Conservation (phyloP, 306 rosid genomes). For the Vicia sativa region DNA sequence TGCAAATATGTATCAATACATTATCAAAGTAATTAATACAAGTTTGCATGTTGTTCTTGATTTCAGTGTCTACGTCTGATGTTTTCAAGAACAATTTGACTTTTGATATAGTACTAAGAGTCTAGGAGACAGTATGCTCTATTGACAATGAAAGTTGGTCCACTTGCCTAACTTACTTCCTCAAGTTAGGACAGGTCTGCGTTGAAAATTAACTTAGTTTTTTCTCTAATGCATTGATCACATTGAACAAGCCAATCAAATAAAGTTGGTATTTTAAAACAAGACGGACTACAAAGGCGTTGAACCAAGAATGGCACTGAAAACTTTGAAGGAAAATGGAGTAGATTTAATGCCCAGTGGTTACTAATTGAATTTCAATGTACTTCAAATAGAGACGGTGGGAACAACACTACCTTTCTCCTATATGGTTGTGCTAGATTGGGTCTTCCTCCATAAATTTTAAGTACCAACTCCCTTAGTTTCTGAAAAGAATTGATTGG, state of each 20-base stretch:
- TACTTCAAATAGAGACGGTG: neutral
- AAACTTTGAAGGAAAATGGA: neutral
- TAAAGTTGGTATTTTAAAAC: conserved; percentile 20
- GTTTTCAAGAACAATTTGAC: conserved; percentile 14
- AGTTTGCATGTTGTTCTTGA: conserved; percentile 34
- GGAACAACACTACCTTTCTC: neutral
- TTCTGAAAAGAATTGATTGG: too few species aligned
- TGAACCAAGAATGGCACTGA: neutral
- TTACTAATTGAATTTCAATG: neutral
- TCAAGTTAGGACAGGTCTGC: neutral
- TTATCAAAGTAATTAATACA: conserved; percentile 21
- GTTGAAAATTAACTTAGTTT: conserved; percentile 7
- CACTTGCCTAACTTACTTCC: conserved; percentile 1
- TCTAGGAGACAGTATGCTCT: neutral
- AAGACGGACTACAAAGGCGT: conserved; percentile 2
- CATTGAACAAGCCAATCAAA: neutral
- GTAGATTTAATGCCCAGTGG: neutral
- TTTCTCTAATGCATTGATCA: neutral
- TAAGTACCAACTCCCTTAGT: neutral
- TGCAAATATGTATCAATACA: conserved; percentile 39
- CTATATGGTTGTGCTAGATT: neutral
- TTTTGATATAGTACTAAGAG: neutral
- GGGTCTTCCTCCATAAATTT: neutral
- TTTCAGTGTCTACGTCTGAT: neutral
- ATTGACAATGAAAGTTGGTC: conserved; percentile 14